Evolutionary conservation across 2,329 filamentous ascomycete genomes (phyloP).

Genomic region (Orbilia quercus): DNA sequence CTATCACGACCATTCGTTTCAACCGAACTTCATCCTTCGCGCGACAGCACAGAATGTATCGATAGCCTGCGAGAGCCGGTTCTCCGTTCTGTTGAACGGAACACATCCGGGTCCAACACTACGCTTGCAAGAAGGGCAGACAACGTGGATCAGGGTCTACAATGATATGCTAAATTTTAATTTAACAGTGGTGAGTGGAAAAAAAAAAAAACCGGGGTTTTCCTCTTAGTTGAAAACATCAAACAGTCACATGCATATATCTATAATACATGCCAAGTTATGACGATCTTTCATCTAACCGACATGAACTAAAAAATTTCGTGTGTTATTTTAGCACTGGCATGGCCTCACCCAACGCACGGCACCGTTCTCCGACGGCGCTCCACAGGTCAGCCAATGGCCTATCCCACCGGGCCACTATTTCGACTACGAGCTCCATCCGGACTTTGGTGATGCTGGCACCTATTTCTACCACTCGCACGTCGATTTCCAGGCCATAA

Average conservation of each 20-base stretch:
- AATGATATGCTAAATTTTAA: constrained; percentile 69
- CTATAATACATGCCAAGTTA: too few relatives aligned
- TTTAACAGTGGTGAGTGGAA: constrained; percentile 71
- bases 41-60: constrained; percentile 65
- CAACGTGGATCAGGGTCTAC: constrained; percentile 71
- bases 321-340: constrained; percentile 69
- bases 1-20: constrained; percentile 61
- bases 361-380: constrained; percentile 74
- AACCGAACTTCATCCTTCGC: constrained; percentile 66
- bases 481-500: constrained; percentile 72
- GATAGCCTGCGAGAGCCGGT: constrained; percentile 66
- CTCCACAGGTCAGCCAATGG: constrained; percentile 73
- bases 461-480: constrained; percentile 78
- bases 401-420: constrained; percentile 72
- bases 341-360: constrained; percentile 72
- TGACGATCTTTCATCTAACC: too few relatives aligned
- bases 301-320: too few relatives aligned
- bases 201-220: too few relatives aligned
- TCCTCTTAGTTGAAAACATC: not conserved
- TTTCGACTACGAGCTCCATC: constrained; percentile 75
- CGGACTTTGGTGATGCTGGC: constrained; percentile 68
- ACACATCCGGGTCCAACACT: constrained; percentile 68
- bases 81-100: constrained; percentile 68
- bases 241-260: not conserved
- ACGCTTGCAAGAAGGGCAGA: constrained; percentile 65